Base-by-base conservation (phyloP, 2,329 filamentous ascomycete genomes). In the Coleophoma eucalyptorum region DNA sequence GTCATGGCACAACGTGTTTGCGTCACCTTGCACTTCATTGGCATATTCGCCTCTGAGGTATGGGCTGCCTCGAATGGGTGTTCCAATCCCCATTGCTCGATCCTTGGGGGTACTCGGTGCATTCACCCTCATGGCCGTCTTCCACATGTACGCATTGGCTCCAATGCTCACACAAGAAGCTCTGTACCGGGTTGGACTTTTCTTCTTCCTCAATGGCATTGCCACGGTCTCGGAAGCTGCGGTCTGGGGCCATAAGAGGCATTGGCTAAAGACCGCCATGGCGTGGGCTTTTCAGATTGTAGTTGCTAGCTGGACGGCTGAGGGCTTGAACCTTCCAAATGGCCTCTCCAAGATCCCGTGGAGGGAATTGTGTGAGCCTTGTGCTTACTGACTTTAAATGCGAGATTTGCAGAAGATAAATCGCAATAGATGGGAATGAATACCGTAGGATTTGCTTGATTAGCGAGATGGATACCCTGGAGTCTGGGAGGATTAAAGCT, bases 1-100 rank as follows among this genome's bases (percentile, higher is more conserved):
- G 53, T 71, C 67, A 16, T 73, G 70, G 70, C 70, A 73, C 46
- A 72, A 70, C 47, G 67, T 63, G 1, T 72, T 72, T 53, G 63
- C 69, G 7, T 64, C 68, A 31, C 69, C 70, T 1, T 72, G 69
- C 42, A 64, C 63, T 5, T 67, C 63, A 6, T 61, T 73, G n/a
- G 68, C 66, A 7, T 72, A 72, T 47, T 54, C 53, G 1, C 70
- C 70, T 4, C 54, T 70, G 19, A 60, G 68, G n/a, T 57, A 60
- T 18, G 49, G 56, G 2, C 62, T 72, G 16, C 62, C 62, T 1
- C 60, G 57, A 44, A 57, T 62, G 20, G 64, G 67, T 1, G 50
- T 69, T 1, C 66, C 69, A 5, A 49, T 62, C 4, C 35, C 56
- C 0, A 47, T 69, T 8, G 67, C 70, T 3, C 59, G 68, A 7